A percentile compares a stretch with the other conserved stretches of the same genome.
Evolutionary conservation across 1,284 basidiomycete species (phyloP).

Genomic region (Mycena citricolor): DNA sequence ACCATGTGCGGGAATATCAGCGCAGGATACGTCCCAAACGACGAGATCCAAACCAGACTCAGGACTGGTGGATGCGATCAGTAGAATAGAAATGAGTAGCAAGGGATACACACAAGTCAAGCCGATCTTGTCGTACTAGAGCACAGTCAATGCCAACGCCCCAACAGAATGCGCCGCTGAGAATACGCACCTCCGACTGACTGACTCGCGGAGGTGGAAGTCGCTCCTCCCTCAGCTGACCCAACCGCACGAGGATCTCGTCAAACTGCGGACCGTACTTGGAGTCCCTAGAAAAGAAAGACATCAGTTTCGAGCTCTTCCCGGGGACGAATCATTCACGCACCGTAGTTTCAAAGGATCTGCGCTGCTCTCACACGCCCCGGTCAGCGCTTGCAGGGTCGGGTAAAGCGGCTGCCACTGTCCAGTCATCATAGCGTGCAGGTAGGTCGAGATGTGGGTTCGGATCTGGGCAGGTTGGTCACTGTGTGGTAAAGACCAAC

Average conservation of each 20-base stretch:
- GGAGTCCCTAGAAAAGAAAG: slow-evolving; percentile 44
- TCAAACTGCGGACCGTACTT: slow-evolving; percentile 57
- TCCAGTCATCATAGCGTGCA: slow-evolving; percentile 61
- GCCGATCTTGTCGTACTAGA: slow-evolving; percentile 83
- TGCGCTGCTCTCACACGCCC: slow-evolving; percentile 53
- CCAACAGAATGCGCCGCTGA: slow-evolving; percentile 5
- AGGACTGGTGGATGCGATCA: slow-evolving; percentile 48
- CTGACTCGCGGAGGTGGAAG: slow-evolving; percentile 82
- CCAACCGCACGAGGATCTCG: slow-evolving; percentile 56
- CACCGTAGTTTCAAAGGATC: slow-evolving; percentile 71
- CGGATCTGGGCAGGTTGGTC: slow-evolving; percentile 67
- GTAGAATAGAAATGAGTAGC: slow-evolving; percentile 3
- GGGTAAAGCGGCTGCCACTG: slow-evolving; percentile 79
- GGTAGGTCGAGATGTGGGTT: slow-evolving; percentile 65
- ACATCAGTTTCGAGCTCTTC: slow-evolving; percentile 8
- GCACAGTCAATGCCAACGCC: slow-evolving; percentile 20
- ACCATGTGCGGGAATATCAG: slow-evolving; percentile 75
- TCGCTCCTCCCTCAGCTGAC: slow-evolving; percentile 70
- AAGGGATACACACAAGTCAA: slow-evolving; percentile 68
- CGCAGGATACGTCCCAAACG: slow-evolving; percentile 66
- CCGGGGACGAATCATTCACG: slow-evolving; percentile 19
- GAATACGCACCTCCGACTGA: slow-evolving; percentile 60
- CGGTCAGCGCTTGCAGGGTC: slow-evolving; percentile 63
- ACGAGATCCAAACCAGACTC: slow-evolving; percentile 77
- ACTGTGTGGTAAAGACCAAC: slow-evolving; percentile 11